Evolutionary conservation across 108 stramenopile genomes (phyloP), one percentile per base, ranked within the genome.

Genomic region (Pseudonitzschia pungens): DNA sequence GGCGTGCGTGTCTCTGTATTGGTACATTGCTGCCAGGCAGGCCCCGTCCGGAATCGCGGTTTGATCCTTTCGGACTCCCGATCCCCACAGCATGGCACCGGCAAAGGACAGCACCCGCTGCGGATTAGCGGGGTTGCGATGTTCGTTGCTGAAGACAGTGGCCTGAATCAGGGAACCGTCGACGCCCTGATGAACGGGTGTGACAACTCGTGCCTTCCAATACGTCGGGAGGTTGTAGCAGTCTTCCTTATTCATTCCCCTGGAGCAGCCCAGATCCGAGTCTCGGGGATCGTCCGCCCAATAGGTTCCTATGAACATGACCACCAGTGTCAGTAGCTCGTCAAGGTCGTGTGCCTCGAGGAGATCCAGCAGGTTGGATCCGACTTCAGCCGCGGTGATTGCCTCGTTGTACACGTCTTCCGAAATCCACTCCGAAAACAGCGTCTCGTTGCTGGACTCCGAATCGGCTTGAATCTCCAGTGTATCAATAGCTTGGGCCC

Each of bases 371-470:
- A 43, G 45, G 36, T 65, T 26, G 45, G 45, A 65, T 42, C 27
- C 36, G n/a, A 43, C 60, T 12, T 48, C 45, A 4, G 14, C 45
- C 10, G 45, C 14, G 2, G 7, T 18, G 45, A 48, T 48, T 14
- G 45, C 14, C 45, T 48, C 45, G 45, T 48, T 18, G 45, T 48
- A 10, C 9, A 4, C 18, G 45, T 51, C 53, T 71, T 71, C 51
- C 65, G n/a, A 74, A 73, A 58, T 41, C 63, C 72, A 73, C 73
- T 74, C 31, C 68, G 65, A 75, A 52, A 68, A 63, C 63, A 58
- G 36, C 51, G 55, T 76, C 56, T 43, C 59, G 42, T 66, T 74
- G 84, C 85, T 80, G 54, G 36, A 36, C 36, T 2, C n/a, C n/a
- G 36, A 2, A 36, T 36, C 36, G 36, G 36, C 36, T 36, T 36